Conservation (phyloP, 1,284 basidiomycete genomes). For the Chondrostereum purpureum region DNA sequence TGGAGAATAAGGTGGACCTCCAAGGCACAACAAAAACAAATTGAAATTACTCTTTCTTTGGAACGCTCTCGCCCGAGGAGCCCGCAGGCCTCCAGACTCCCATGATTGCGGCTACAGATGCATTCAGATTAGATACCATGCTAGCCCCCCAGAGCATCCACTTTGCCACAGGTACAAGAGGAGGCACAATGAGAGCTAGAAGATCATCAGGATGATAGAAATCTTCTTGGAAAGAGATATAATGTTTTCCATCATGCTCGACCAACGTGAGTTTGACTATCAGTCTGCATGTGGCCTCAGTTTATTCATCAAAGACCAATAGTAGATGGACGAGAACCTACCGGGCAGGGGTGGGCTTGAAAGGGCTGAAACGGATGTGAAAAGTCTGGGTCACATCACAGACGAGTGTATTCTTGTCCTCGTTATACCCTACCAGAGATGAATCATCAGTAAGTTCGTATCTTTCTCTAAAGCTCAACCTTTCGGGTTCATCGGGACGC, state of each 20-base stretch:
- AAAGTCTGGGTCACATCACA: slow-evolving; percentile 47
- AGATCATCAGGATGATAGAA: slow-evolving; percentile 58
- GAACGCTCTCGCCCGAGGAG: not conserved
- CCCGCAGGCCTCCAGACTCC: slow-evolving; percentile 29
- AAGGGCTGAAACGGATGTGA: slow-evolving; percentile 42
- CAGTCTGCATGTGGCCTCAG: slow-evolving; percentile 25
- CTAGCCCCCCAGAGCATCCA: slow-evolving; percentile 32
- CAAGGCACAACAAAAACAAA: not conserved
- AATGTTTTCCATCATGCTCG: slow-evolving; percentile 31
- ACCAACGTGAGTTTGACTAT: slow-evolving; percentile 41
- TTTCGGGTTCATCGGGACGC: too few species aligned
- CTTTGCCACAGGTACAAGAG: slow-evolving; percentile 36
- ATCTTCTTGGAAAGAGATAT: slow-evolving; percentile 53
- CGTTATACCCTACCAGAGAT: slow-evolving; percentile 33
- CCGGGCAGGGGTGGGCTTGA: slow-evolving; percentile 40
- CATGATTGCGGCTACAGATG: slow-evolving; percentile 32
- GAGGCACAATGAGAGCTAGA: slow-evolving; percentile 41
- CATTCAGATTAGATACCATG: slow-evolving; percentile 35
- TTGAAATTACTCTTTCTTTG: not conserved
- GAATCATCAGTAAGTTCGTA: not conserved
- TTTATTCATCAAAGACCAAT: not conserved
- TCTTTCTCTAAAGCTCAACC: not conserved
- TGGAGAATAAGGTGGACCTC: not conserved
- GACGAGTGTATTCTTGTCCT: slow-evolving; percentile 29
- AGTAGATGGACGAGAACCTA: slow-evolving; percentile 18